These are phyloP conservation scores for Calocybe gambosa DNA, from an alignment of 1,284 basidiomycete species.

Conservation along the genomic window DNA sequence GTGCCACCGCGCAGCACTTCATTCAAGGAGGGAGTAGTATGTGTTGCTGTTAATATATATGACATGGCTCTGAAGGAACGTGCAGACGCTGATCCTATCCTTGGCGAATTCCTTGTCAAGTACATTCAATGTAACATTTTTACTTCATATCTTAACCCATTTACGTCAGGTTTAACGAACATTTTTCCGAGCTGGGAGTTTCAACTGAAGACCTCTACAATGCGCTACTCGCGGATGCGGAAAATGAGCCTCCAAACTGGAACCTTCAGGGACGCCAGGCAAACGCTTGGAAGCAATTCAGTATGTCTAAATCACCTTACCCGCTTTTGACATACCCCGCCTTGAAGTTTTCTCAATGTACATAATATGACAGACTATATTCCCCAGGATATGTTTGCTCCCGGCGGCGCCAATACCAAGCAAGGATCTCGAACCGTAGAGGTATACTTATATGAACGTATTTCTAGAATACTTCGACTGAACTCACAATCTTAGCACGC, in stretches of 20 bases:
- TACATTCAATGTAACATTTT: slow-evolving; percentile 17
- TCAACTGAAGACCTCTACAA: slow-evolving; percentile 40
- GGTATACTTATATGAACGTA: slow-evolving; percentile 27
- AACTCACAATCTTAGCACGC: slow-evolving; percentile 30
- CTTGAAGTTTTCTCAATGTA: not conserved
- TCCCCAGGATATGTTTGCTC: slow-evolving; percentile 41
- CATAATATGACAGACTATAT: slow-evolving; percentile 34
- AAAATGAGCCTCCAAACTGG: slow-evolving; percentile 53
- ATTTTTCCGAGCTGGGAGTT: slow-evolving; percentile 33
- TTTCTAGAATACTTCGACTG: not conserved
- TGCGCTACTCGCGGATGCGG: slow-evolving; percentile 50
- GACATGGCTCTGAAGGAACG: slow-evolving; percentile 33
- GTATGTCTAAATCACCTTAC: slow-evolving; percentile 20
- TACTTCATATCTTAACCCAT: slow-evolving; percentile 47
- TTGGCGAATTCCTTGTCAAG: slow-evolving; percentile 65
- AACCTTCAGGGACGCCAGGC: slow-evolving; percentile 58
- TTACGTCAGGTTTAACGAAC: slow-evolving; percentile 35
- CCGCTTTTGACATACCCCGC: not conserved
- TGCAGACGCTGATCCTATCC: slow-evolving; percentile 55
- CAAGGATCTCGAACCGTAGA: slow-evolving; percentile 43
- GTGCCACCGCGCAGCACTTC: slow-evolving; percentile 43
- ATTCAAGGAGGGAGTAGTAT: slow-evolving; percentile 62
- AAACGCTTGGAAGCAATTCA: slow-evolving; percentile 48
- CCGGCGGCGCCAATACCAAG: slow-evolving; percentile 37
- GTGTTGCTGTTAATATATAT: slow-evolving; percentile 19